Evolutionary conservation across 2,329 filamentous ascomycete species (phyloP).

Genomic region (Clarireedia sp.): DNA sequence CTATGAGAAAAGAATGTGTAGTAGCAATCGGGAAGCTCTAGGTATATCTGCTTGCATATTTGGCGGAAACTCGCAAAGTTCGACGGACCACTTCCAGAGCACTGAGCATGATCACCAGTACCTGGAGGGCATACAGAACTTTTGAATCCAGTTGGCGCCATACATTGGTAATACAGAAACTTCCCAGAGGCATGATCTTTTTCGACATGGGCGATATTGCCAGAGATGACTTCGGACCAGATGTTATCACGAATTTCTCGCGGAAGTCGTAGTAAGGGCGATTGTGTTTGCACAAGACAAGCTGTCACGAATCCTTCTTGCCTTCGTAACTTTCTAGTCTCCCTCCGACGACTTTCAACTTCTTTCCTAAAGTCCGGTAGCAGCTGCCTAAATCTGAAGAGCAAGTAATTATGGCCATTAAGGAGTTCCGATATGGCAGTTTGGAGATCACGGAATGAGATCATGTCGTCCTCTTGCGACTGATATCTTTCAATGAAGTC

Average conservation of each 20-base stretch:
- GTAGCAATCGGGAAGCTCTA: conserved; percentile 11
- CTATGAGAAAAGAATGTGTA: conserved; percentile 12
- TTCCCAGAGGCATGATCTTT: not conserved
- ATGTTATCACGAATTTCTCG: conserved; percentile 16
- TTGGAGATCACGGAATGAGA: not conserved
- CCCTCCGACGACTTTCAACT: not conserved
- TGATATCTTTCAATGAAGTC: not conserved
- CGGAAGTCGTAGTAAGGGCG: conserved; percentile 8
- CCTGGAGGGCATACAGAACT: conserved; percentile 12
- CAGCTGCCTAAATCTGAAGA: not conserved
- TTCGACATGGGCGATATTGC: conserved; percentile 16
- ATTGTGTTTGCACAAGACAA: conserved; percentile 5
- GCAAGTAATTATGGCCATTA: not conserved
- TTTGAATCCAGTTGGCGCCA: not conserved
- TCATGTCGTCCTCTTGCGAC: not conserved
- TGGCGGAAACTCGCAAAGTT: conserved; percentile 7
- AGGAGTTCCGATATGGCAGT: not conserved
- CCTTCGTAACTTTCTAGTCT: not conserved
- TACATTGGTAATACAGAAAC: not conserved
- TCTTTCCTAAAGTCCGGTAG: not conserved
- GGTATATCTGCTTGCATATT: conserved; percentile 17
- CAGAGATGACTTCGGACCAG: conserved; percentile 10
- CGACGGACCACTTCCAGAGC: not conserved
- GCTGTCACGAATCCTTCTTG: not conserved
- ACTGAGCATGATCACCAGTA: conserved; percentile 14